These are phyloP conservation scores for Claviceps pazoutovae DNA, from an alignment of 2,329 filamentous ascomycete genomes.

Conservation along the genomic window DNA sequence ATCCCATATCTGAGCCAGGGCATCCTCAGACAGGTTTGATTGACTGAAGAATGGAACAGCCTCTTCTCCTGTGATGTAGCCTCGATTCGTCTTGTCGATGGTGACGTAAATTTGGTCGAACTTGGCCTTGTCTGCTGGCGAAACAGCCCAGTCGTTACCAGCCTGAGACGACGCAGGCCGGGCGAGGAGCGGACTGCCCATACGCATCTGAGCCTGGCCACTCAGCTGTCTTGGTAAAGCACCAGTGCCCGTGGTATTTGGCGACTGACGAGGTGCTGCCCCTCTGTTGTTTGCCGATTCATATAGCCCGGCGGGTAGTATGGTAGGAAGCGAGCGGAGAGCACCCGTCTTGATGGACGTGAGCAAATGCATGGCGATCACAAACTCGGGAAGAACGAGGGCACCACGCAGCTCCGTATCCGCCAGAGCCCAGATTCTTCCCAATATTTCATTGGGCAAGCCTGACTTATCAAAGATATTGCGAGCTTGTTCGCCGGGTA, in stretches of 20 bases:
- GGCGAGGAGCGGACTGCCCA: constrained; percentile 43
- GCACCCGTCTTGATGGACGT: constrained; percentile 79
- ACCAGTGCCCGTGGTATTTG: constrained; percentile 39
- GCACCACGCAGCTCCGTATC: constrained; percentile 87
- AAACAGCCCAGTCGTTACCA: constrained; percentile 63
- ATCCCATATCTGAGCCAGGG: constrained; percentile 91
- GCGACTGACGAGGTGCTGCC: constrained; percentile 32
- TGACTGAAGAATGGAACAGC: constrained; percentile 90
- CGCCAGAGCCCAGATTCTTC: constrained; percentile 90
- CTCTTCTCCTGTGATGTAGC: constrained; percentile 84
- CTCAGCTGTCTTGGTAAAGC: constrained; percentile 75
- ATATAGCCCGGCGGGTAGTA: constrained; percentile 73
- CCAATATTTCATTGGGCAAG: constrained; percentile 76
- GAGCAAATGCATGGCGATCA: constrained; percentile 95
- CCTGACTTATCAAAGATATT: constrained; percentile 90
- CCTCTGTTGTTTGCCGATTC: constrained; percentile 71
- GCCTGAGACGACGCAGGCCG: constrained; percentile 29
- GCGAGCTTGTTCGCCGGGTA: constrained; percentile 71
- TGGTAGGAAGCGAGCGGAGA: constrained; percentile 63
- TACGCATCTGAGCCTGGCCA: constrained; percentile 50
- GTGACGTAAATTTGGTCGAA: constrained; percentile 79
- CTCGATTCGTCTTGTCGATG: constrained; percentile 67
- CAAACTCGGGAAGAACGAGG: constrained; percentile 79
- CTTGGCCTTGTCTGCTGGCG: constrained; percentile 66
- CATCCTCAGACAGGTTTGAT: constrained; percentile 77